Conservation (phyloP, 2,329 filamentous ascomycete species). For the Stagonosporopsis tanaceti region DNA sequence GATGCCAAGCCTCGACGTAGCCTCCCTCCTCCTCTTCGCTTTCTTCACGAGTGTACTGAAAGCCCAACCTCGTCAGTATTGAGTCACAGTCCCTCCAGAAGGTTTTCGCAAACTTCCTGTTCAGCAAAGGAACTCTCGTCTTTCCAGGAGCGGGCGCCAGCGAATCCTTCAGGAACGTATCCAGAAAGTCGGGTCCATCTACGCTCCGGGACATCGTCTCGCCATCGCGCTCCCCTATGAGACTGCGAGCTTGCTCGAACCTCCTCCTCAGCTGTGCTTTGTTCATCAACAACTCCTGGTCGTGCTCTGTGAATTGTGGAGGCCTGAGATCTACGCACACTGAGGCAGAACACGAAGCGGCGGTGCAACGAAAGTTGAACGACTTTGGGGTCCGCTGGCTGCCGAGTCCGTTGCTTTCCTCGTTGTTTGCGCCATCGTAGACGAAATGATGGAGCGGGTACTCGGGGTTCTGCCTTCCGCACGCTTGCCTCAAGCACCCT, state of each 20-base stretch:
- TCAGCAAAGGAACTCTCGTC: constrained; percentile 64
- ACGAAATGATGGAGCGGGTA: constrained; percentile 70
- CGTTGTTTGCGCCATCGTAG: constrained; percentile 31
- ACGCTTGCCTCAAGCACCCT: constrained; percentile 50
- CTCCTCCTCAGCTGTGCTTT: constrained; percentile 60
- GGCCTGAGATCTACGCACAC: constrained; percentile 62
- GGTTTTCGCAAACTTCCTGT: constrained; percentile 69
- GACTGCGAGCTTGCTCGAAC: constrained; percentile 60
- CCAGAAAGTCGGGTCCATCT: constrained; percentile 64
- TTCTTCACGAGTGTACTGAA: constrained; percentile 50
- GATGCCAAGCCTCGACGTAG: constrained; percentile 41
- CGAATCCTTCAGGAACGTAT: constrained; percentile 67
- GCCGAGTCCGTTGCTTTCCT: constrained; percentile 23
- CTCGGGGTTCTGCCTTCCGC: constrained; percentile 53
- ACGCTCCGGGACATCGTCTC: constrained; percentile 60
- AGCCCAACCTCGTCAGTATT: constrained; percentile 66
- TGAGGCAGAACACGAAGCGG: constrained; percentile 61
- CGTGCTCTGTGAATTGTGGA: constrained; percentile 59
- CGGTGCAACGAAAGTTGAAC: constrained; percentile 66
- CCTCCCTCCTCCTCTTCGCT: constrained; percentile 43
- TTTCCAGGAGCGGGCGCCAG: constrained; percentile 59
- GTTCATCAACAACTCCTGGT: constrained; percentile 63
- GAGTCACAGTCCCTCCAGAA: constrained; percentile 69
- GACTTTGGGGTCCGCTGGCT: constrained; percentile 29
- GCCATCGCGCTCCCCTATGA: constrained; percentile 63